Evolutionary conservation across 805 yeast genomes (phyloP).

Genomic region (Starmerella roubikii): DNA sequence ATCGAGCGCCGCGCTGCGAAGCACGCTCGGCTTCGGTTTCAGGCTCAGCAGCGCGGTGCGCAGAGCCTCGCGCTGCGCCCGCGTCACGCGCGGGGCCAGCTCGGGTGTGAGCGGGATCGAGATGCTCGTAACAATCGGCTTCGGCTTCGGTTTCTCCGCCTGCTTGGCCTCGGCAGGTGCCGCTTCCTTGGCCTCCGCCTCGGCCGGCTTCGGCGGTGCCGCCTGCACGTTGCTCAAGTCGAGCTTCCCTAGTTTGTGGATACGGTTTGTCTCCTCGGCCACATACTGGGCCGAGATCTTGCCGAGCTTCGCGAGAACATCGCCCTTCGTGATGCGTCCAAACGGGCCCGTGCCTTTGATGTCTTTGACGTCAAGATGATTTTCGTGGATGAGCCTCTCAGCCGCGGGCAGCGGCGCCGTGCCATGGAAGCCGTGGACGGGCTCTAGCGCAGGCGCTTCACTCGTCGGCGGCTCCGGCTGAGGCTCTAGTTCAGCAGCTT

Average conservation of each 20-base stretch:
- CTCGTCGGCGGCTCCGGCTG: slow-evolving; percentile 1
- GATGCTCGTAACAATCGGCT: slow-evolving; percentile 8
- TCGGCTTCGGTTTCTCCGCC: slow-evolving; percentile 17
- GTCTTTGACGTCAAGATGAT: slow-evolving; percentile 48
- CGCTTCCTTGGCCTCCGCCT: slow-evolving; percentile 12
- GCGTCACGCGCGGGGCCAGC: slow-evolving; percentile 24
- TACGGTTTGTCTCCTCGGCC: slow-evolving; percentile 38
- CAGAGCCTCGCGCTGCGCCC: slow-evolving; percentile 35
- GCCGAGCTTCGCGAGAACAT: slow-evolving; percentile 74
- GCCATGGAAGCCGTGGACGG: slow-evolving; percentile 37
- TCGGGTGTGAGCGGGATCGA: slow-evolving; percentile 19
- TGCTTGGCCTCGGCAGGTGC: slow-evolving; percentile 16
- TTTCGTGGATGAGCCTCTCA: slow-evolving; percentile 52
- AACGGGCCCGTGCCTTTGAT: slow-evolving; percentile 79
- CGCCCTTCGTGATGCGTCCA: slow-evolving; percentile 83
- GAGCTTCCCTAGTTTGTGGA: slow-evolving; percentile 45
- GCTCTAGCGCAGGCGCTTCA: slow-evolving; percentile 15
- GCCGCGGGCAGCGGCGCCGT: slow-evolving; percentile 35
- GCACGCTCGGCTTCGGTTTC: slow-evolving; percentile 28
- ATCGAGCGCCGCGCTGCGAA: slow-evolving; percentile 49
- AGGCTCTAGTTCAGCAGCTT: slow-evolving; percentile 8
- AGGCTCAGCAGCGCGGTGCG: slow-evolving; percentile 30
- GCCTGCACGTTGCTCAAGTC: slow-evolving; percentile 52
- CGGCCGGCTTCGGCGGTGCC: slow-evolving; percentile 21
- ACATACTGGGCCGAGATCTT: slow-evolving; percentile 46